Base-by-base conservation (phyloP, 23 red algal species). In the Gracilaria gracilis region DNA sequence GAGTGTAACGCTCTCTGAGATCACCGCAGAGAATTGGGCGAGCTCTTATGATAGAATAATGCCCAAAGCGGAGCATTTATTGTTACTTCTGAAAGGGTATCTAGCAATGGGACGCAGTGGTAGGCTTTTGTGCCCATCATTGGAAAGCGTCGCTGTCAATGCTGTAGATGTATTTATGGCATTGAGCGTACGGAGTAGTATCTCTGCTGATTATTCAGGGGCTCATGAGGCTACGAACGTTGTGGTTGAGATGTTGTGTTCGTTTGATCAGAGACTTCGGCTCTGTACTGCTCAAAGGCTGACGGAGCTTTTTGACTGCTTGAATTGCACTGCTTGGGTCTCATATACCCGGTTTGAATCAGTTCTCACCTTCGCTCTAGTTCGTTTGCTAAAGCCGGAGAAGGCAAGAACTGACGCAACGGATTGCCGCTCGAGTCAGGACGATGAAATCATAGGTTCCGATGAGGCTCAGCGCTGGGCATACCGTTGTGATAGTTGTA, bases 401-500 rank as follows among this genome's bases (percentile, higher is more conserved):
- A 57, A 29, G 46, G 35, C 0, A 14, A 54, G 15, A 49, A 49
- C 4, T 7, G 44, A 76, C 8, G 23, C 29, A 14, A 21, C 28
- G 8, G 57, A 44, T 34, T 24, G n/a, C 28, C 23, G 17, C 6
- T 50, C 88, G 0, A 33, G 21, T 28, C 61, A 42, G 9, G 78
- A 77, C 20, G 51, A 76, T 34, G 70, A 58, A 17, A 76, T 34
- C 50, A 67, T 50, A 19, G 38, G 57, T 29, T 61, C 90, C 27
- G 81, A 85, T 38, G 82, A 81, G 20, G 16, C 80, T 24, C 75
- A 48, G 19, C 46, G 81, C n/a, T 86, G 90, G 90, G 90, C 90
- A 34, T 93, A 93, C 46, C 64, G 90, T 20, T 93, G 90, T 59
- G 90, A 86, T 37, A 85, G 81, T n/a, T 93, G 81, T 80, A 51